Percentiles rank a stretch among this genome's conserved stretches.
Evolutionary conservation across 2,329 filamentous ascomycete genomes (phyloP).

Genomic region (Aspergillus sp.): DNA sequence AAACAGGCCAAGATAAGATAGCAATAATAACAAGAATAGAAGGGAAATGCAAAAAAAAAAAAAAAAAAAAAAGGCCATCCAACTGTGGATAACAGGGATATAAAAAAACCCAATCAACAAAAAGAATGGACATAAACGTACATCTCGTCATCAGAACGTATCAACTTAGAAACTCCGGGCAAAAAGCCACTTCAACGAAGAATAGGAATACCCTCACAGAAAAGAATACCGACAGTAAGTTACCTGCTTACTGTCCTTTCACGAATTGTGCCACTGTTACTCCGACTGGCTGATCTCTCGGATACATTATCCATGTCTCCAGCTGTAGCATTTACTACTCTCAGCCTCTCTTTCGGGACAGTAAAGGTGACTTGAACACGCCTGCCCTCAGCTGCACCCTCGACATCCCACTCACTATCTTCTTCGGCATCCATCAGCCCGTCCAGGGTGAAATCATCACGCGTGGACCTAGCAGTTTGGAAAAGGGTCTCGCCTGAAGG

Average conservation of each 20-base stretch:
- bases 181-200: conserved; percentile 3
- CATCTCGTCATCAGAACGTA: neutral
- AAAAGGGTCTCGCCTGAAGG: conserved; percentile 15
- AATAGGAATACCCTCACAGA: neutral
- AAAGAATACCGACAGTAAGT: neutral
- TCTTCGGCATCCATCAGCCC: conserved; percentile 21
- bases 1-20: too few relatives aligned
- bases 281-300: conserved; percentile 21
- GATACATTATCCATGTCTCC: conserved; percentile 29
- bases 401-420: conserved; percentile 66
- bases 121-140: neutral
- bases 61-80: neutral
- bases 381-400: conserved; percentile 64
- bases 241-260: conserved; percentile 10
- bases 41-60: neutral
- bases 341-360: conserved; percentile 75
- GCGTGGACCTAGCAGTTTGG: conserved; percentile 10
- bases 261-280: conserved; percentile 7
- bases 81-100: neutral
- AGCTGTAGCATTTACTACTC: conserved; percentile 79
- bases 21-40: too few relatives aligned
- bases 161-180: neutral
- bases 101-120: neutral
- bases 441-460: conserved; percentile 22
- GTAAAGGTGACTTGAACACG: conserved; percentile 88